These are phyloP conservation scores for Metarhizium rileyi DNA, from an alignment of 2,329 filamentous ascomycete species.

Conservation along the genomic window DNA sequence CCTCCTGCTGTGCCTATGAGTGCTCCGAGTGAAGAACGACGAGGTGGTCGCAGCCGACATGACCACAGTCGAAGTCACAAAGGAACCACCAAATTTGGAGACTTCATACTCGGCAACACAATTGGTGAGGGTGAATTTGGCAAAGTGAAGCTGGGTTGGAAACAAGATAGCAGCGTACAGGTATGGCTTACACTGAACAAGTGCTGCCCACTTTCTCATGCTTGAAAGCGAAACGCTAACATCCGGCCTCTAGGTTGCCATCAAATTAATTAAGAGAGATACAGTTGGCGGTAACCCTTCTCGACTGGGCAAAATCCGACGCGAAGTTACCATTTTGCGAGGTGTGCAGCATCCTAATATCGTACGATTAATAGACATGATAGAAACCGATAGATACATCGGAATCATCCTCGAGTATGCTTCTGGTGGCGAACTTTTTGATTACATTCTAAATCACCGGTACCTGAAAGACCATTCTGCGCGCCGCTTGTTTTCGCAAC, in stretches of 20 bases:
- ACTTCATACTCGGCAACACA: conserved; percentile 92
- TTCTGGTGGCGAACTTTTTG: conserved; percentile 93
- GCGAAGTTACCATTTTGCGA: conserved; percentile 84
- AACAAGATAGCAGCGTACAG: conserved; percentile 83
- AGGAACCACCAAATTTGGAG: conserved; percentile 71
- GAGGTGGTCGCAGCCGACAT: conserved; percentile 46
- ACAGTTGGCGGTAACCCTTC: conserved; percentile 80
- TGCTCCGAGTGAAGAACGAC: conserved; percentile 36
- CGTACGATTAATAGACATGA: conserved; percentile 94
- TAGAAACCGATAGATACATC: conserved; percentile 93
- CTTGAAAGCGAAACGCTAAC: neutral
- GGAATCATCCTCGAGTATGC: conserved; percentile 98
- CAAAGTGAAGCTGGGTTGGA: conserved; percentile 98
- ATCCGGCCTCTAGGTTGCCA: conserved; percentile 58
- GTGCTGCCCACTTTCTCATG: neutral
- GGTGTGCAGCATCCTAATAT: conserved; percentile 93
- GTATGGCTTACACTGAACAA: conserved; percentile 27
- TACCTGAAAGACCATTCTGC: conserved; percentile 93
- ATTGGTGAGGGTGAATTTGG: conserved; percentile 97
- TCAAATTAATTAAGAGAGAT: conserved; percentile 94
- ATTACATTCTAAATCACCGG: conserved; percentile 94
- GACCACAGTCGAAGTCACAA: conserved; percentile 51
- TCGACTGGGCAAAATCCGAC: conserved; percentile 90
- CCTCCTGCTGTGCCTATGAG: conserved; percentile 35
- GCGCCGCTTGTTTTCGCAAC: conserved; percentile 83